Evolutionary conservation across 202 grass and related monocot species (phyloP).

Genomic region (Panicum virgatum): DNA sequence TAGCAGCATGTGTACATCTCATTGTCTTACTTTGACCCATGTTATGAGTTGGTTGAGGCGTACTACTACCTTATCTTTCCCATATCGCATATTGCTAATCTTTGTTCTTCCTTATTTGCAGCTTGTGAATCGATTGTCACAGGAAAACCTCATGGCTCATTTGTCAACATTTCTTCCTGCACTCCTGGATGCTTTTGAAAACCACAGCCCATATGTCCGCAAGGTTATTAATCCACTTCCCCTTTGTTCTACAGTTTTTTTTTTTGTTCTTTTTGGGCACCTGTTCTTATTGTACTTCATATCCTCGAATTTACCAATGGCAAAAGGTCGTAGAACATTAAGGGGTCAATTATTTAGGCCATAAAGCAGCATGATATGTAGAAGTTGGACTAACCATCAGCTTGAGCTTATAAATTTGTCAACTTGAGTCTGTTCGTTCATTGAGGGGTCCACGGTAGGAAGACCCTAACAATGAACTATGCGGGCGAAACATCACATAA

Average conservation of each 20-base stretch:
- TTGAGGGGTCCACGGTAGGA: neutral
- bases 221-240: constrained; percentile 61
- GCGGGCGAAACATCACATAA: neutral
- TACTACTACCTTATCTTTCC: neutral
- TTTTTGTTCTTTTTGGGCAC: neutral
- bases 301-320: neutral
- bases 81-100: neutral
- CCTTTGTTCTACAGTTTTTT: constrained; percentile 3
- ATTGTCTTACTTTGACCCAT: neutral
- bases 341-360: neutral
- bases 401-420: neutral
- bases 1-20: neutral
- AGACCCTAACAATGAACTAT: neutral
- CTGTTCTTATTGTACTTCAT: neutral
- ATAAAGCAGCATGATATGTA: neutral
- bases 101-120: constrained; percentile 32
- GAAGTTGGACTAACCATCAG: neutral
- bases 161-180: constrained; percentile 67
- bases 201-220: constrained; percentile 66
- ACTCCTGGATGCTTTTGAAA: constrained; percentile 68
- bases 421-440: neutral
- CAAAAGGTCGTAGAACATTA: neutral
- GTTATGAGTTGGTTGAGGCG: constrained; percentile 17
- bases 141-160: constrained; percentile 65
- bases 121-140: constrained; percentile 69